phyloP scores from a whole-genome alignment of 1,284 basidiomycete species.

The Boletellus sp. region DNA sequence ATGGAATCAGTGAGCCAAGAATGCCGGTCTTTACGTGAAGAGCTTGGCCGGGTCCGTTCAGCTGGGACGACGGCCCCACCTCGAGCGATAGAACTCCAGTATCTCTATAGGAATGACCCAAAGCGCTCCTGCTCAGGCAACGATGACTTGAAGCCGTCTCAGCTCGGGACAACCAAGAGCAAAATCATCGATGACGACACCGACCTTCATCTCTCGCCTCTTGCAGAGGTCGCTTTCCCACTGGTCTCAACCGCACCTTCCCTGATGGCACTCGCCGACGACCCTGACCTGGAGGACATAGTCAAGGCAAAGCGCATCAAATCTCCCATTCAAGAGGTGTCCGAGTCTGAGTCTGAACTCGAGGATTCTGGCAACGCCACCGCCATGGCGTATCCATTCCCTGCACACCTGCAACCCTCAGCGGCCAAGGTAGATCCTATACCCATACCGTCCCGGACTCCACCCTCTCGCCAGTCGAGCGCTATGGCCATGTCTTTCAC shows the following conservation, averaged over 20 bases:
- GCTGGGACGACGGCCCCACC: conserved; percentile 12
- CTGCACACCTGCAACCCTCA: conserved; percentile 29
- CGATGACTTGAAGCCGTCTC: conserved; percentile 23
- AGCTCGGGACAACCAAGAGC: conserved; percentile 22
- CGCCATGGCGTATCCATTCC: conserved; percentile 27
- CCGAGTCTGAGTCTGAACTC: conserved; percentile 25
- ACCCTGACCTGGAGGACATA: conserved; percentile 33
- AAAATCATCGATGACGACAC: conserved; percentile 31
- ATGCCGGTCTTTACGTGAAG: conserved; percentile 30
- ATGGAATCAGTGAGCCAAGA: conserved; percentile 33
- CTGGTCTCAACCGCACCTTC: conserved; percentile 32
- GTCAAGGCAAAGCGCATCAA: conserved; percentile 24
- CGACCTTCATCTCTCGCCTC: conserved; percentile 39
- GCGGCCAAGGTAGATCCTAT: conserved; percentile 29
- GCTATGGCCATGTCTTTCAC: conserved; percentile 30
- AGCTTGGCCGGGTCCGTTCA: conserved; percentile 22
- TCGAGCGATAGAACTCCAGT: conserved; percentile 30
- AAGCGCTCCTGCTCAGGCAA: conserved; percentile 20
- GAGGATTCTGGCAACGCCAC: conserved; percentile 22
- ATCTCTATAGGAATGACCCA: conserved; percentile 28
- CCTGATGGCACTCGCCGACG: conserved; percentile 34
- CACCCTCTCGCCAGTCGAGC: conserved; percentile 30
- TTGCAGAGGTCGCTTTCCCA: conserved; percentile 33
- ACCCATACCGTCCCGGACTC: conserved; percentile 29
- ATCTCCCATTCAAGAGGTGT: conserved; percentile 21